Percentiles rank a stretch among this genome's conserved stretches.
These are phyloP conservation scores for Schizonepeta tenuifolia DNA, from an alignment of 257 asterid species.

Conservation along the genomic window DNA sequence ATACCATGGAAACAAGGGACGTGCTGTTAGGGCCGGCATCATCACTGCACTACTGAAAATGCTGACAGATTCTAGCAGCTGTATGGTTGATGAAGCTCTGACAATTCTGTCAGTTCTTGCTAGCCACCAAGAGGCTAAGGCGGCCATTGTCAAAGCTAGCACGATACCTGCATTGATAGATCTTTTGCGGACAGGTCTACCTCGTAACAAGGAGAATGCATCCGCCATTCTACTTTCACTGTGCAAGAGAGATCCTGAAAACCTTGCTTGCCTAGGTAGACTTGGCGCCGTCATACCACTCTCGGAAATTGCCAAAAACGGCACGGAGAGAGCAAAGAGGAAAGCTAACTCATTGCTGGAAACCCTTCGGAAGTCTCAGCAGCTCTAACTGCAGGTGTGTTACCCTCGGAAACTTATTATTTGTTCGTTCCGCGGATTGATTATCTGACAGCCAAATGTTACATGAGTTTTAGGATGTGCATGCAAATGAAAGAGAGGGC, in stretches of 20 bases:
- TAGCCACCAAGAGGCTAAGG: slow-evolving; percentile 81
- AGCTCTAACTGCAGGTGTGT: slow-evolving; percentile 40
- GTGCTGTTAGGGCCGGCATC: slow-evolving; percentile 90
- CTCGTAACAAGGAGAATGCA: slow-evolving; percentile 80
- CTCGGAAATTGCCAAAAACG: slow-evolving; percentile 64
- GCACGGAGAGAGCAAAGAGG: slow-evolving; percentile 87
- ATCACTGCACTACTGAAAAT: slow-evolving; percentile 63
- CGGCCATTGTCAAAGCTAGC: slow-evolving; percentile 70
- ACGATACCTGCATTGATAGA: slow-evolving; percentile 77
- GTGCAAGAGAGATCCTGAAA: slow-evolving; percentile 75
- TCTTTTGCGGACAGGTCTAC: slow-evolving; percentile 66
- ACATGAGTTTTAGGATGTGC: slow-evolving; percentile 58
- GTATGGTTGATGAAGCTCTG: slow-evolving; percentile 88
- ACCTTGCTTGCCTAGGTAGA: slow-evolving; percentile 66
- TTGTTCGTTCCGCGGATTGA: slow-evolving; percentile 39
- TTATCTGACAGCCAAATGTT: slow-evolving; percentile 40
- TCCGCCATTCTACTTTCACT: slow-evolving; percentile 73
- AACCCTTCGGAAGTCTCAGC: slow-evolving; percentile 60
- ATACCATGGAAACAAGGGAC: slow-evolving; percentile 87
- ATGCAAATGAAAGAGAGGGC: slow-evolving; percentile 36
- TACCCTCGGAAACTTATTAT: slow-evolving; percentile 22
- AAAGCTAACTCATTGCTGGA: slow-evolving; percentile 85
- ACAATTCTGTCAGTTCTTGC: slow-evolving; percentile 89
- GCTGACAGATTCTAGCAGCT: slow-evolving; percentile 69
- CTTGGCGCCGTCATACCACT: slow-evolving; percentile 81